phyloP scores from a whole-genome alignment of 2,329 filamentous ascomycete species.

The Colletotrichum tanaceti region DNA sequence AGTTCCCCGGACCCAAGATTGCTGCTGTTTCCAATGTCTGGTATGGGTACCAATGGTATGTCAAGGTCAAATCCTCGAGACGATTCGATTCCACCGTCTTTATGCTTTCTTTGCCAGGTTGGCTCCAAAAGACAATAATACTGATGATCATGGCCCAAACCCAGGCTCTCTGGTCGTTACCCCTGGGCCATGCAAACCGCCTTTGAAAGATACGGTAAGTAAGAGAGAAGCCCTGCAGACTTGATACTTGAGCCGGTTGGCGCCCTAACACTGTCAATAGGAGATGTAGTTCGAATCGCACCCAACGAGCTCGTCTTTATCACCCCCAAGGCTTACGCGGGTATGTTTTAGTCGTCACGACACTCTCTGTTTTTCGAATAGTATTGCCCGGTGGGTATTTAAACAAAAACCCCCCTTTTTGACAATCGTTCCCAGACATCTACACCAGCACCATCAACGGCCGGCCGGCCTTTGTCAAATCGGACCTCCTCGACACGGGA shows the following conservation, averaged over 20 bases:
- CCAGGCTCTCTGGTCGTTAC: conserved; percentile 1
- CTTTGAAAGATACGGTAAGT: not conserved
- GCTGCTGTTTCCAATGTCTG: conserved; percentile 60
- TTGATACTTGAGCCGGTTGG: not conserved
- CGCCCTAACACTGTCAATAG: not conserved
- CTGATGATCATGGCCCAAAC: no score
- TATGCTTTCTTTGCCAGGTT: not conserved
- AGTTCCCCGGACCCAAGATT: conserved; percentile 58
- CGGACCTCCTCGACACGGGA: conserved; percentile 6
- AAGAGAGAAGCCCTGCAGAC: no score
- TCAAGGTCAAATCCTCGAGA: no score
- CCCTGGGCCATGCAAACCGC: conserved; percentile 4
- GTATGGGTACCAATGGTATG: conserved; percentile 54
- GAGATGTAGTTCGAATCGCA: conserved; percentile 13
- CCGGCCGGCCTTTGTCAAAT: conserved; percentile 4
- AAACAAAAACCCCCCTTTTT: no score
- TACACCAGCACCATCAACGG: conserved; percentile 14
- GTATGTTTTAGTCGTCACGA: not conserved
- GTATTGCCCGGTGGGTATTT: no score
- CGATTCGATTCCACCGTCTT: not conserved
- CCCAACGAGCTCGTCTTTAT: conserved; percentile 9
- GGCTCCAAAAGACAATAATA: no score
- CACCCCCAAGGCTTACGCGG: conserved; percentile 9
- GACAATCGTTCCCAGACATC: not conserved
- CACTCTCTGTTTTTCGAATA: no score